A percentile compares a stretch with the other conserved stretches of the same genome.
phyloP scores from a whole-genome alignment of 306 rosid species.

The Quercus gilva region DNA sequence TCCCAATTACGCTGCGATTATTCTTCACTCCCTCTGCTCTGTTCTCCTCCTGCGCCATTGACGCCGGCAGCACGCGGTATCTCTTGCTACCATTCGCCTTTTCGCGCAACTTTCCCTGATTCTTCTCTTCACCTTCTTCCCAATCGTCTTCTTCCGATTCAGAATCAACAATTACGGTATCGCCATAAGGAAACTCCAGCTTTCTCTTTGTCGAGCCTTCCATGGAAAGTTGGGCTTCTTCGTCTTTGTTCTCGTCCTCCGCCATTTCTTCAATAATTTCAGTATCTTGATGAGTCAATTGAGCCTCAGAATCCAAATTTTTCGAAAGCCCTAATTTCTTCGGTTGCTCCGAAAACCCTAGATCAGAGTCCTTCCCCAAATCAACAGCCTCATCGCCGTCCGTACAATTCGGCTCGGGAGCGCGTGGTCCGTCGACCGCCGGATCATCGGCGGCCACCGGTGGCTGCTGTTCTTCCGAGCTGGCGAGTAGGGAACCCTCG shows the following conservation, averaged over 20 bases:
- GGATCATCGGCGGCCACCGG: background rate
- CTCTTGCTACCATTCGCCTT: background rate
- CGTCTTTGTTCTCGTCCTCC: background rate
- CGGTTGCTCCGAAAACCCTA: slow-evolving; percentile 31
- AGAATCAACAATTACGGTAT: background rate
- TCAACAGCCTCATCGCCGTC: slow-evolving; percentile 18
- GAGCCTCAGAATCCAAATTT: background rate
- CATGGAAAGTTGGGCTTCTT: background rate
- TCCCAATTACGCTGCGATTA: background rate
- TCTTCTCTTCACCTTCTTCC: background rate
- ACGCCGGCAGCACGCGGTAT: background rate
- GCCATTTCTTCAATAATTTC: background rate
- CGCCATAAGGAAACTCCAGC: background rate
- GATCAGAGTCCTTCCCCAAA: slow-evolving; percentile 30
- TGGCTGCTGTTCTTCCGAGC: slow-evolving; percentile 23
- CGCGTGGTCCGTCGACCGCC: background rate
- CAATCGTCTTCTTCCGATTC: background rate
- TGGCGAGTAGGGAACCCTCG: slow-evolving; percentile 21
- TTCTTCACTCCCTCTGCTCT: background rate
- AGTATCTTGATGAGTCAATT: background rate
- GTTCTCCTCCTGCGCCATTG: background rate
- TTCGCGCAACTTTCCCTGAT: background rate
- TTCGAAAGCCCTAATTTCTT: background rate
- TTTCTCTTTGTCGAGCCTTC: slow-evolving; percentile 10
- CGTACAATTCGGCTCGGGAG: background rate